These are phyloP conservation scores for Agaricus subrufescens DNA, from an alignment of 768 basidiomycete species.

Conservation along the genomic window DNA sequence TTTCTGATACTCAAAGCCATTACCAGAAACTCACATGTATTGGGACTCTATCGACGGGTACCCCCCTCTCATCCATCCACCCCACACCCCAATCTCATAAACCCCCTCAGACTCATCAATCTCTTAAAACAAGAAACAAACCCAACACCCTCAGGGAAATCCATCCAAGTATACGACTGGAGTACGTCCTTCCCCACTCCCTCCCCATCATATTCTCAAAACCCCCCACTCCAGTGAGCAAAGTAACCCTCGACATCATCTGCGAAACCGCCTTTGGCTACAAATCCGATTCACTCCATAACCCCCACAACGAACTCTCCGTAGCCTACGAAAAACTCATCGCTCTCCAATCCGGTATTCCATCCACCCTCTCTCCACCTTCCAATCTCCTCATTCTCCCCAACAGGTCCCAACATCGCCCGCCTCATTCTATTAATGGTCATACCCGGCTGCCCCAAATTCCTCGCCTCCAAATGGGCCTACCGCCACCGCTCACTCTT, in stretches of 20 bases:
- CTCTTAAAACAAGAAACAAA: constrained; percentile 17
- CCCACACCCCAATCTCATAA: neutral
- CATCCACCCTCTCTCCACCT: no score
- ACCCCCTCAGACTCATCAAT: neutral
- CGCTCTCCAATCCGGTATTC: constrained; percentile 26
- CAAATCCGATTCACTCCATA: constrained; percentile 29
- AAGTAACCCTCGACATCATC: constrained; percentile 38
- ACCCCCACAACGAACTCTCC: constrained; percentile 33
- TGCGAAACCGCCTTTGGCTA: constrained; percentile 37
- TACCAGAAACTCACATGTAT: constrained; percentile 29
- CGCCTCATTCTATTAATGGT: constrained; percentile 21
- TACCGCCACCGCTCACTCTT: constrained; percentile 22
- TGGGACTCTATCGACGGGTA: constrained; percentile 37
- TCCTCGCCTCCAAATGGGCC: constrained; percentile 23
- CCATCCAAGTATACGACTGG: constrained; percentile 32
- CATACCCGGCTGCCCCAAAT: constrained; percentile 22
- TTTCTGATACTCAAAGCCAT: neutral
- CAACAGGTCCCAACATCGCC: constrained; percentile 24
- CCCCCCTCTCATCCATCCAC: neutral
- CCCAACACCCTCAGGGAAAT: constrained; percentile 18
- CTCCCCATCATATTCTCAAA: neutral
- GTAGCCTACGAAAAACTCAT: constrained; percentile 31
- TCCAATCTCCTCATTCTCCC: neutral
- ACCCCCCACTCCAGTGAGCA: constrained; percentile 25
- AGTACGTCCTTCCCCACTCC: constrained; percentile 19